phyloP scores from a whole-genome alignment of 2,329 filamentous ascomycete genomes.

The Phialophora verrucosa region DNA sequence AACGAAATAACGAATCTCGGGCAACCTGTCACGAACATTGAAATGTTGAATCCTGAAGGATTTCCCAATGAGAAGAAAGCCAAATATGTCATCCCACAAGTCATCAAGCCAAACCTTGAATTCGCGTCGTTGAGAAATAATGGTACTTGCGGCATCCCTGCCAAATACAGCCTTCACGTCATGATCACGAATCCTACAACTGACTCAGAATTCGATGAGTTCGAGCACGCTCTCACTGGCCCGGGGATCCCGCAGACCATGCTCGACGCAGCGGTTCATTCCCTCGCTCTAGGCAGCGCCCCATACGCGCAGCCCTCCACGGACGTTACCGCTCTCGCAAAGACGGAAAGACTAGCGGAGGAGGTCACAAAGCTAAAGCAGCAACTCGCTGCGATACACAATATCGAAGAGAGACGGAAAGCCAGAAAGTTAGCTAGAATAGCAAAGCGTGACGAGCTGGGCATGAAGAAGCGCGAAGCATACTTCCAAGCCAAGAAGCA shows the following conservation, averaged over 20 bases:
- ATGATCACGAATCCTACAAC: slow-evolving; percentile 48
- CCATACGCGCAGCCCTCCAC: not conserved
- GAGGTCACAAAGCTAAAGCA: slow-evolving; percentile 50
- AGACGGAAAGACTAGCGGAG: slow-evolving; percentile 43
- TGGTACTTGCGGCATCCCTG: slow-evolving; percentile 46
- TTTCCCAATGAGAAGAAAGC: slow-evolving; percentile 46
- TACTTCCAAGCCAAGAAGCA: slow-evolving; percentile 54
- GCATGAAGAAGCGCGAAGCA: slow-evolving; percentile 48
- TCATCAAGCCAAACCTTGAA: slow-evolving; percentile 74
- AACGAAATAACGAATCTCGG: slow-evolving; percentile 74
- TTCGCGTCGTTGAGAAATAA: slow-evolving; percentile 46
- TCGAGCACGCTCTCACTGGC: slow-evolving; percentile 42
- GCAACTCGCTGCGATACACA: slow-evolving; percentile 41
- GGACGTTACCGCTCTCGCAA: slow-evolving; percentile 39
- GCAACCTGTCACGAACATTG: slow-evolving; percentile 79
- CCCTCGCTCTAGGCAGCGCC: slow-evolving; percentile 21
- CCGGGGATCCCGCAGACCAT: slow-evolving; percentile 29
- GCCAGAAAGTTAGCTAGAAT: slow-evolving; percentile 45
- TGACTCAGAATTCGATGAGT: slow-evolving; percentile 50
- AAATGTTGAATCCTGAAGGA: slow-evolving; percentile 69
- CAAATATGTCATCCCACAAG: slow-evolving; percentile 61
- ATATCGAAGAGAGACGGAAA: slow-evolving; percentile 49
- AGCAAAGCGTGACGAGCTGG: slow-evolving; percentile 49
- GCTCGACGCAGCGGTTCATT: slow-evolving; percentile 40
- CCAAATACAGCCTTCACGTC: slow-evolving; percentile 50